phyloP scores from a whole-genome alignment of 306 rosid species.

The Quercus dentata region DNA sequence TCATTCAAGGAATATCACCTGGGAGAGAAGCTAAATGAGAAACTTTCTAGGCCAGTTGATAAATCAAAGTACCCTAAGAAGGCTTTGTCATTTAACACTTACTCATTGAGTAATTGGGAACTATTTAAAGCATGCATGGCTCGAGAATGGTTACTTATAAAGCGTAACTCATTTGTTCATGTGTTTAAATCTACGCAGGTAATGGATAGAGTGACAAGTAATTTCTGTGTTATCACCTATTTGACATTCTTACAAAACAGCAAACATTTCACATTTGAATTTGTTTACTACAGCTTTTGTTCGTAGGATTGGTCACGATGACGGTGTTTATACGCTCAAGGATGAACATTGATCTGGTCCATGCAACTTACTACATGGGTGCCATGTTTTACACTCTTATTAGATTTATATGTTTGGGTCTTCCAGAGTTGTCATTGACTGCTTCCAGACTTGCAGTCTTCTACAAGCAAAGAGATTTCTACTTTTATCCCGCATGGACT shows the following conservation, averaged over 20 bases:
- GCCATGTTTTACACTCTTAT: slow-evolving; percentile 49
- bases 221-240: background rate
- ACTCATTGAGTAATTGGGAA: slow-evolving; percentile 19
- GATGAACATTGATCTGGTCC: slow-evolving; percentile 38
- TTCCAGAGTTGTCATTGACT: slow-evolving; percentile 47
- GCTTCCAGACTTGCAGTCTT: slow-evolving; percentile 47
- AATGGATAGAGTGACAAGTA: background rate
- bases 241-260: background rate
- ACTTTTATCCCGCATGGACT: slow-evolving; percentile 56
- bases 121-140: slow-evolving; percentile 17
- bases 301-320: slow-evolving; percentile 46
- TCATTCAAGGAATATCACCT: slow-evolving; percentile 37
- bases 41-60: slow-evolving; percentile 25
- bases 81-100: slow-evolving; percentile 13
- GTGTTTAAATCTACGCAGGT: slow-evolving; percentile 63
- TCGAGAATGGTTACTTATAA: slow-evolving; percentile 29
- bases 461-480: slow-evolving; percentile 55
- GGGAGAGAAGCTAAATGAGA: slow-evolving; percentile 40
- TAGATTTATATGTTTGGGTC: slow-evolving; percentile 37
- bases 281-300: slow-evolving; percentile 38
- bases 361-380: slow-evolving; percentile 43
- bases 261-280: background rate
- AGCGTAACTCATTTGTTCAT: slow-evolving; percentile 29
- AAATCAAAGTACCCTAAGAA: background rate
- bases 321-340: slow-evolving; percentile 49